These are phyloP conservation scores for Hygrophorus russula DNA, from an alignment of 768 basidiomycete genomes.

Conservation along the genomic window DNA sequence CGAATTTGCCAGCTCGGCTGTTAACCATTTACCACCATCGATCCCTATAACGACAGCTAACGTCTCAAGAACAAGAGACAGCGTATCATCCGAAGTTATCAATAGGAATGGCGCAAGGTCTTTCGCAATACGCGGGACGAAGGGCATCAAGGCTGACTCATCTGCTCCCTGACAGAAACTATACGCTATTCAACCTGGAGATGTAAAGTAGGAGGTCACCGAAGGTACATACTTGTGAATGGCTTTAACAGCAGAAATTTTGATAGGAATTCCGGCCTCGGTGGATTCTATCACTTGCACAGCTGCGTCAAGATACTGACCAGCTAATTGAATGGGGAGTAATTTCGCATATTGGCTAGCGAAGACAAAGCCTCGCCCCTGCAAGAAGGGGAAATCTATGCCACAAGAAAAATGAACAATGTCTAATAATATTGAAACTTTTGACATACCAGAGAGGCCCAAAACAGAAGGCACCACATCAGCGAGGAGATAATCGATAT, in stretches of 20 bases:
- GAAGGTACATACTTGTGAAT: slow-evolving; percentile 61
- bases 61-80: slow-evolving; percentile 81
- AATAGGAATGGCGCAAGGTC: slow-evolving; percentile 78
- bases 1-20: slow-evolving; percentile 49
- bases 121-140: slow-evolving; percentile 65
- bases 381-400: slow-evolving; percentile 81
- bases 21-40: slow-evolving; percentile 63
- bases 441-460: slow-evolving; percentile 48
- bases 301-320: slow-evolving; percentile 82
- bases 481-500: slow-evolving; percentile 66
- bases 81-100: slow-evolving; percentile 75
- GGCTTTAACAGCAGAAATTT: slow-evolving; percentile 89
- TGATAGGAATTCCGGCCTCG: slow-evolving; percentile 74
- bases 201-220: slow-evolving; percentile 1
- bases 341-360: slow-evolving; percentile 79
- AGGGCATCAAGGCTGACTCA: slow-evolving; percentile 44
- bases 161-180: slow-evolving; percentile 66
- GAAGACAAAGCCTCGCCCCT: slow-evolving; percentile 91
- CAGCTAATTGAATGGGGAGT: slow-evolving; percentile 60
- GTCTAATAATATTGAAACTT: neutral
- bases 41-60: slow-evolving; percentile 71
- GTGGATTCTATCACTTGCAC: slow-evolving; percentile 71
- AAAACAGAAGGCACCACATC: slow-evolving; percentile 74
- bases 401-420: neutral
- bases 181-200: slow-evolving; percentile 7